A percentile compares a stretch with the other conserved stretches of the same genome.
Evolutionary conservation across 2,329 filamentous ascomycete species (phyloP).

Genomic region (Podosphaera xanthii): DNA sequence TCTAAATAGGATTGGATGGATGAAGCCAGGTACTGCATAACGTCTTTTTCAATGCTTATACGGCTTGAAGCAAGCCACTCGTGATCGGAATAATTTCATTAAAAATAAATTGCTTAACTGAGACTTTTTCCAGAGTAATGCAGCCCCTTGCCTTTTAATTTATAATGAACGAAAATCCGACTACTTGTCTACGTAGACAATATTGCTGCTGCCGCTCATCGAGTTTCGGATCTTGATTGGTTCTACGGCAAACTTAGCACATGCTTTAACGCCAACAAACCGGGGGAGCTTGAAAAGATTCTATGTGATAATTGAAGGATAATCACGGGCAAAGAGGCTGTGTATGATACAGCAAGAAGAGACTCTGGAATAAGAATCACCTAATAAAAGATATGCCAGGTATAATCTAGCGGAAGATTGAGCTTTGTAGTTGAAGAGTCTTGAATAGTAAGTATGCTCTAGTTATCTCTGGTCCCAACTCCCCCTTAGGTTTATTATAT

Average conservation of each 20-base stretch:
- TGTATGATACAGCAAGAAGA: no score
- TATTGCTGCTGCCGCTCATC: neutral
- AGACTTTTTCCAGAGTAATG: neutral
- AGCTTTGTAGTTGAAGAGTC: no score
- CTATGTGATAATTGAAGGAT: no score
- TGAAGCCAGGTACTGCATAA: neutral
- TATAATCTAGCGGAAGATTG: no score
- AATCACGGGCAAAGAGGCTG: no score
- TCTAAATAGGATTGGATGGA: neutral
- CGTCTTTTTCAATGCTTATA: neutral
- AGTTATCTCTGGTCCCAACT: no score
- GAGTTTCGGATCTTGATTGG: no score
- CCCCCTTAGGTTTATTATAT: no score
- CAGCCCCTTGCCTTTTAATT: neutral
- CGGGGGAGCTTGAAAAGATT: no score
- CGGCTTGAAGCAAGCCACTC: neutral
- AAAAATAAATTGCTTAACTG: neutral
- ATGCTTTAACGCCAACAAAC: neutral
- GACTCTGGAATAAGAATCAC: no score
- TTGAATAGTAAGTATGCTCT: no score
- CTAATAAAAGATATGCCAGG: no score
- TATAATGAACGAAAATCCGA: neutral
- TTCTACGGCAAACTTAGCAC: neutral
- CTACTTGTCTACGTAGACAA: neutral
- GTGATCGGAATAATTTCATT: neutral